A percentile compares a stretch with the other conserved stretches of the same genome.
These are phyloP conservation scores for Penicillium sp. DNA, from an alignment of 2,329 filamentous ascomycete species.

Conservation along the genomic window DNA sequence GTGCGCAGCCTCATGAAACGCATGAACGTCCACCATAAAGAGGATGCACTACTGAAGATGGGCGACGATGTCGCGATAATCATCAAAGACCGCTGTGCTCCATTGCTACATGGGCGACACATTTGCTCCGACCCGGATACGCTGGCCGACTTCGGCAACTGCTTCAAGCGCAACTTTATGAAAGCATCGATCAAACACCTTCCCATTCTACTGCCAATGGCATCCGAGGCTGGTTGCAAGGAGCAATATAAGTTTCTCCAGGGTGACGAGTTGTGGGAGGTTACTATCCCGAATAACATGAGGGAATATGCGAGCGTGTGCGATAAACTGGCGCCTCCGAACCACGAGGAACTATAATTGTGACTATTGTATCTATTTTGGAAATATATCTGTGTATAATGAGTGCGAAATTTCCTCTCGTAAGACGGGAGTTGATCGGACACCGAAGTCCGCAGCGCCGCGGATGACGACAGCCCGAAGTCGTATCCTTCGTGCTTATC, in stretches of 20 bases:
- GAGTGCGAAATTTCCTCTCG: background rate
- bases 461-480: constrained; percentile 17
- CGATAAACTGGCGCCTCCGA: constrained; percentile 19
- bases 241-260: constrained; percentile 30
- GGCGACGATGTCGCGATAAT: constrained; percentile 34
- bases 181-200: constrained; percentile 29
- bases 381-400: background rate
- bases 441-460: constrained; percentile 7
- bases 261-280: constrained; percentile 31
- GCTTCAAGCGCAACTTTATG: constrained; percentile 33
- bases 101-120: constrained; percentile 27
- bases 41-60: constrained; percentile 29
- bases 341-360: constrained; percentile 19
- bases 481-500: constrained; percentile 4
- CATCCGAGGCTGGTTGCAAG: constrained; percentile 27
- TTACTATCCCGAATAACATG: constrained; percentile 34
- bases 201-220: constrained; percentile 29
- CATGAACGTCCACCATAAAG: constrained; percentile 28
- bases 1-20: constrained; percentile 31
- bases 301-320: constrained; percentile 32
- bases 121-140: constrained; percentile 32
- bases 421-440: background rate
- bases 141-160: constrained; percentile 32
- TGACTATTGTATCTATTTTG: constrained; percentile 1
- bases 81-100: constrained; percentile 30